Percentiles rank a stretch among this genome's conserved stretches.
phyloP scores from a whole-genome alignment of 306 rosid species.

The Ormosia emarginata region DNA sequence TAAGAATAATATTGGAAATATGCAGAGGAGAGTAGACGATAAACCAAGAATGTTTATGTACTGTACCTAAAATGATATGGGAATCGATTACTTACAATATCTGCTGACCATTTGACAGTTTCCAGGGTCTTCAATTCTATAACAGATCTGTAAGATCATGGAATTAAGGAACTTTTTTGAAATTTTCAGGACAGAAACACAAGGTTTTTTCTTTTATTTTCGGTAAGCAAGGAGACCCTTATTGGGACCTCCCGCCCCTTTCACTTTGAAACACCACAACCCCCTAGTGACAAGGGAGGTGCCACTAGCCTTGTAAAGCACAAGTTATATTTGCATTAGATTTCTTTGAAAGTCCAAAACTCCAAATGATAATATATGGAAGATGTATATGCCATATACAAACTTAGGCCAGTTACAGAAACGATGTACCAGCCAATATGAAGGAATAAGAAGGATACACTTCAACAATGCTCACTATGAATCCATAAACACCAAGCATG shows the following conservation, averaged over 20 bases:
- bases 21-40: not conserved
- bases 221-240: too few relatives aligned
- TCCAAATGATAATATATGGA: not conserved
- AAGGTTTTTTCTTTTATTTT: too few relatives aligned
- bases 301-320: not conserved
- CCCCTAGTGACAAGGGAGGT: too few relatives aligned
- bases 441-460: conserved; percentile 46
- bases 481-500: conserved; percentile 64
- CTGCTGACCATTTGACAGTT: conserved; percentile 46
- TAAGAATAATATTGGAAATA: not conserved
- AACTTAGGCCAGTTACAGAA: not conserved
- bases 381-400: not conserved
- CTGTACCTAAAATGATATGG: not conserved
- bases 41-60: not conserved
- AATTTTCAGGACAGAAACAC: not conserved
- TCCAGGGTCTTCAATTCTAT: conserved; percentile 50
- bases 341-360: not conserved
- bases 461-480: conserved; percentile 43
- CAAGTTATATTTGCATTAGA: not conserved
- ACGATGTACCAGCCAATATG: not conserved
- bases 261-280: too few relatives aligned
- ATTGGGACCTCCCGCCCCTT: too few relatives aligned
- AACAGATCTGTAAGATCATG: conserved; percentile 44
- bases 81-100: conserved; percentile 45
- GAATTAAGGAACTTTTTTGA: conserved; percentile 4